Base-by-base conservation (phyloP, 768 basidiomycete species). In the Dacryopinax primogenitus region DNA sequence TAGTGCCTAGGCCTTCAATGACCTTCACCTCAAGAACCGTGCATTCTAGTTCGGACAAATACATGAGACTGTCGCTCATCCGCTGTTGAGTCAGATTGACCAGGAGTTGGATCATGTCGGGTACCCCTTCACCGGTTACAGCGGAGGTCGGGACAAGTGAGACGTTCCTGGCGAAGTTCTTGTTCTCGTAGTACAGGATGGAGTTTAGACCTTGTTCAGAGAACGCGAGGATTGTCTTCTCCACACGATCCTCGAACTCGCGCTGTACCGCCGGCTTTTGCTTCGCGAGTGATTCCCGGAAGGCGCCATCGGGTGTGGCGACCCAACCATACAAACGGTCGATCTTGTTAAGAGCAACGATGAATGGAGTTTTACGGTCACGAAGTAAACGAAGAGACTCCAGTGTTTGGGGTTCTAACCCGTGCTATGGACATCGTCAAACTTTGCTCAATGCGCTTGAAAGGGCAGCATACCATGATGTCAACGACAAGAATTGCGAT, bases 11-110 rank as follows among this genome's bases (percentile, higher is more conserved):
- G 71, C 96, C 96, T 77, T 99, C 96, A 69, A 98, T 85, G 67
- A 97, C 90, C 81, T 99, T 99, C 74, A 98, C 96, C 76, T 98
- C 96, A 66, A 99, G 83, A 12, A 99, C 92, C 4, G 96, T 99
- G 75, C 95, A 97, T 77, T 97, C 93, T 45, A 98, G 81, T 72
- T 96, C 93, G 33, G 92, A 90, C 66, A 98, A 82, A 77, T 98
- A 99, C 96, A 98, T 99, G 67, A 99, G 81, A 44, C 88, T 84
- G 74, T 94, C 90, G 74, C 88, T 92, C 95, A 98, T 96, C 66
- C 96, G 85, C 77, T 96, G 88, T 75, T 98, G 95, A 16, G 95
- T 98, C 64, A 98, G 82, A 75, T 96, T 94, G 77, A 97, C 84
- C 72, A 99, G 85, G 30, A 99, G 82, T 90, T 94, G 91, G 78